phyloP scores from a whole-genome alignment of 1,284 basidiomycete genomes.

The Puccinia coronata region DNA sequence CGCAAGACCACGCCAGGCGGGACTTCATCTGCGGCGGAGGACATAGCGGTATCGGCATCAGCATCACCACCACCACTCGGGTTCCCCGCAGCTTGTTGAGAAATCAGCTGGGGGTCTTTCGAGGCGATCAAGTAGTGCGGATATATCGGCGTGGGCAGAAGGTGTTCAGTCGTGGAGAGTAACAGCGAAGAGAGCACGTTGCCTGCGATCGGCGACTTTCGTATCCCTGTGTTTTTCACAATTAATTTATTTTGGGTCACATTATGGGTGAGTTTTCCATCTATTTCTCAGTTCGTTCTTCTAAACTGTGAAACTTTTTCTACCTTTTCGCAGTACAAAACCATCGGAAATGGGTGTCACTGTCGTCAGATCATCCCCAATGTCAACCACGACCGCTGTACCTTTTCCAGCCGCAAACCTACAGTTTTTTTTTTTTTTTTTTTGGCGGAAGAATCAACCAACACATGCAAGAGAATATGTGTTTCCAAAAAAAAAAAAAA shows the following conservation, averaged over 20 bases:
- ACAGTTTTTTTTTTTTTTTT: conserved; percentile 30
- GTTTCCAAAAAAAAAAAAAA: neutral
- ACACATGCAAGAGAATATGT: neutral
- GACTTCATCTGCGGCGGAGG: neutral
- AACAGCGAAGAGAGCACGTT: conserved; percentile 55
- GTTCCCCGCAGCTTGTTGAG: neutral
- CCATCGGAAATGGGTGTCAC: conserved; percentile 96
- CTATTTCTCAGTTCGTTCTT: neutral
- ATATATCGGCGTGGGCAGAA: conserved; percentile 26
- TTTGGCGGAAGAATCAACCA: too few species aligned
- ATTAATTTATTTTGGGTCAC: conserved; percentile 27
- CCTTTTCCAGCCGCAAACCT: conserved; percentile 96
- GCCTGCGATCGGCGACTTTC: conserved; percentile 56
- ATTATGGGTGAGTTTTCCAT: conserved; percentile 36
- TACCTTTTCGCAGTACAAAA: conserved; percentile 93
- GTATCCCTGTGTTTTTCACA: conserved; percentile 52
- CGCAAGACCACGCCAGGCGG: conserved; percentile 62
- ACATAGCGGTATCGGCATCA: neutral
- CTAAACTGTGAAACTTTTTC: too few species aligned
- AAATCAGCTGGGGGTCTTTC: neutral
- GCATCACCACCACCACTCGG: neutral
- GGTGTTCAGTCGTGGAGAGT: conserved; percentile 42
- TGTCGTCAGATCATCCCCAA: conserved; percentile 83
- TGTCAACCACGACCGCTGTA: conserved; percentile 89
- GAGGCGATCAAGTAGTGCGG: conserved; percentile 37